Percentiles rank a stretch among this genome's conserved stretches.
Evolutionary conservation across 202 grass and related monocot species (phyloP).

Genomic region (Hordeum pubiflorum): DNA sequence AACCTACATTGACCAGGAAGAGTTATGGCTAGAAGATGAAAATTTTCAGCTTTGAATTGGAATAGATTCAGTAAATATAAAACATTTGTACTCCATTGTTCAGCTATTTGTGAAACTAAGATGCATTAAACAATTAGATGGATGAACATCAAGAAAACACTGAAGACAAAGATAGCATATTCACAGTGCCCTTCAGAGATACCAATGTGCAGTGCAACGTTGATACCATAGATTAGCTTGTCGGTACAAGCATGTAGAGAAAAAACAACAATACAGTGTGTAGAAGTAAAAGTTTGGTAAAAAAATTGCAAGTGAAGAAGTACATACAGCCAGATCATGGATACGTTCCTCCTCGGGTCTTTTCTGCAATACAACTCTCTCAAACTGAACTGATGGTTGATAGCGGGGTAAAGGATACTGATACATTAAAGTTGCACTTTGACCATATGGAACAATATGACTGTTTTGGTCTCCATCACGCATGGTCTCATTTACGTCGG

Average conservation of each 20-base stretch:
- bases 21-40: slow-evolving; percentile 16
- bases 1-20: slow-evolving; percentile 48
- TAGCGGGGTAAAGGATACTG: slow-evolving; percentile 35
- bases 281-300: neutral
- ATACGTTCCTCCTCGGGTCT: slow-evolving; percentile 47
- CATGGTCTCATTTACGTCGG: slow-evolving; percentile 26
- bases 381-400: slow-evolving; percentile 62
- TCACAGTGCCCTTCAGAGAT: neutral
- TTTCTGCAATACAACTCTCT: slow-evolving; percentile 68
- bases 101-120: slow-evolving; percentile 18
- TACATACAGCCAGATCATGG: slow-evolving; percentile 64
- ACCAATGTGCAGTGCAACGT: neutral
- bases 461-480: slow-evolving; percentile 23
- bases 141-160: neutral
- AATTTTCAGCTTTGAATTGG: slow-evolving; percentile 17
- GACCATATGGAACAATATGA: slow-evolving; percentile 55
- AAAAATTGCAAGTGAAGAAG: neutral
- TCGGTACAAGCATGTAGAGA: slow-evolving; percentile 2
- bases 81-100: neutral
- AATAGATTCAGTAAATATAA: slow-evolving; percentile 11
- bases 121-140: neutral
- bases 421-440: slow-evolving; percentile 26
- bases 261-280: slow-evolving; percentile 5
- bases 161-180: neutral
- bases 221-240: neutral